phyloP scores from a whole-genome alignment of 106 monocot genomes.

The Dendrobium officinale region DNA sequence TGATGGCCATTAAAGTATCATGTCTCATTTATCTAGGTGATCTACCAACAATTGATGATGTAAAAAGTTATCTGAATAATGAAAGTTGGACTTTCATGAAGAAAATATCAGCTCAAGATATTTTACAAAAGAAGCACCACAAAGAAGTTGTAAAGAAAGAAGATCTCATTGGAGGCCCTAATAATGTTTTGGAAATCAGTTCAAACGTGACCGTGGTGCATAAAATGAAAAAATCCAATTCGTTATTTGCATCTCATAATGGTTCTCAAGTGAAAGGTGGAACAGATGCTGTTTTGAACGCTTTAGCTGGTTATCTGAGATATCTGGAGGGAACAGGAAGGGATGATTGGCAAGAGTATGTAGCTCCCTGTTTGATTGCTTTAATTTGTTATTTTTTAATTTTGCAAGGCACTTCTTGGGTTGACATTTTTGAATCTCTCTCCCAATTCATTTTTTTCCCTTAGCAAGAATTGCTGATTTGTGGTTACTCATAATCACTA shows the following conservation, averaged over 20 bases:
- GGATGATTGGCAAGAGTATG: slow-evolving; percentile 96
- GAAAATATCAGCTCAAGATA: slow-evolving; percentile 37
- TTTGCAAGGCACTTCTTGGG: not conserved
- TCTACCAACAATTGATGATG: slow-evolving; percentile 57
- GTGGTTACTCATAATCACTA: not conserved
- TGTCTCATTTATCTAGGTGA: slow-evolving; percentile 38
- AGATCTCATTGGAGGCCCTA: slow-evolving; percentile 9
- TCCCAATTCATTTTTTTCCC: not conserved
- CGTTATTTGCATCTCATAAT: slow-evolving; percentile 56
- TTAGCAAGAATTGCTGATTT: not conserved
- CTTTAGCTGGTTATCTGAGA: slow-evolving; percentile 78
- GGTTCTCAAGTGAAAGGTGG: slow-evolving; percentile 70
- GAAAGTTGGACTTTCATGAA: slow-evolving; percentile 57
- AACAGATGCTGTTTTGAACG: slow-evolving; percentile 54
- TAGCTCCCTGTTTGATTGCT: not conserved
- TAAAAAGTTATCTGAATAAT: slow-evolving; percentile 50
- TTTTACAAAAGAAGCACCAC: slow-evolving; percentile 21
- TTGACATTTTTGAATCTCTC: not conserved
- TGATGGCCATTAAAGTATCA: slow-evolving; percentile 3
- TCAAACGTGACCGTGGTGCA: slow-evolving; percentile 8
- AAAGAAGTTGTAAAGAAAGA: slow-evolving; percentile 14
- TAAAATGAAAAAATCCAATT: slow-evolving; percentile 30
- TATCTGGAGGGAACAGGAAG: slow-evolving; percentile 83
- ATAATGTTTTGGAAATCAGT: slow-evolving; percentile 9
- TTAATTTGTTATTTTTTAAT: not conserved